phyloP scores from a whole-genome alignment of 345 rosid species.

The Arabidopsis thaliana region DNA sequence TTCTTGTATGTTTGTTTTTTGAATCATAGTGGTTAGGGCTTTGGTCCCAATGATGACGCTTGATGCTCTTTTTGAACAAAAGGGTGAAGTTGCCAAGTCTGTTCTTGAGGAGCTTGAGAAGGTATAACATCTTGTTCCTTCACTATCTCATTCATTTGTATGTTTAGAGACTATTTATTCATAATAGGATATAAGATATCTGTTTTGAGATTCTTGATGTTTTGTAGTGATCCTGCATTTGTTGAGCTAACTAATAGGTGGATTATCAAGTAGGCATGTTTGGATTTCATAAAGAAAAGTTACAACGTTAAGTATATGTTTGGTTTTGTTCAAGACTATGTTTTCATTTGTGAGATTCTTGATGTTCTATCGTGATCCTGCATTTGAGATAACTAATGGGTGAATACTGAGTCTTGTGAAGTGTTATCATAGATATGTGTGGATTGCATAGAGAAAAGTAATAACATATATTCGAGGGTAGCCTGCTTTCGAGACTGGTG shows the following conservation, averaged over 20 bases:
- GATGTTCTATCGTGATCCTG: neutral
- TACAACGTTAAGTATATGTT: neutral
- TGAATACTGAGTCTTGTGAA: neutral
- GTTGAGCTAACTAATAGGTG: slow-evolving; percentile 3
- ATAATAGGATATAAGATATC: neutral
- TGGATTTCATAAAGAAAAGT: neutral
- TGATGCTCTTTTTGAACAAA: slow-evolving; percentile 95
- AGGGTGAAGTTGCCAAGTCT: slow-evolving; percentile 95
- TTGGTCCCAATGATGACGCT: slow-evolving; percentile 83
- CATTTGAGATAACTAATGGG: neutral
- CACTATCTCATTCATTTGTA: neutral
- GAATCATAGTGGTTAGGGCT: slow-evolving; percentile 83
- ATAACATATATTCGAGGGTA: neutral
- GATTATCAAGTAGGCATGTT: neutral
- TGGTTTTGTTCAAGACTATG: neutral
- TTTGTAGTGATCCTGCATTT: neutral
- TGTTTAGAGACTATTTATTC: neutral
- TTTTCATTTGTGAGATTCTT: neutral
- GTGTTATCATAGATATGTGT: neutral
- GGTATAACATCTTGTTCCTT: slow-evolving; percentile 46
- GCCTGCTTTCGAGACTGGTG: neutral
- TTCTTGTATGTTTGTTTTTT: slow-evolving; percentile 12
- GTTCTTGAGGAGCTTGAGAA: slow-evolving; percentile 95
- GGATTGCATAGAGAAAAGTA: slow-evolving; percentile 6
- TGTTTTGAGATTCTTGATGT: slow-evolving; percentile 1